A percentile compares a stretch with the other conserved stretches of the same genome.
Conservation (phyloP, 2,329 filamentous ascomycete genomes). For the Colletotrichum sp. region DNA sequence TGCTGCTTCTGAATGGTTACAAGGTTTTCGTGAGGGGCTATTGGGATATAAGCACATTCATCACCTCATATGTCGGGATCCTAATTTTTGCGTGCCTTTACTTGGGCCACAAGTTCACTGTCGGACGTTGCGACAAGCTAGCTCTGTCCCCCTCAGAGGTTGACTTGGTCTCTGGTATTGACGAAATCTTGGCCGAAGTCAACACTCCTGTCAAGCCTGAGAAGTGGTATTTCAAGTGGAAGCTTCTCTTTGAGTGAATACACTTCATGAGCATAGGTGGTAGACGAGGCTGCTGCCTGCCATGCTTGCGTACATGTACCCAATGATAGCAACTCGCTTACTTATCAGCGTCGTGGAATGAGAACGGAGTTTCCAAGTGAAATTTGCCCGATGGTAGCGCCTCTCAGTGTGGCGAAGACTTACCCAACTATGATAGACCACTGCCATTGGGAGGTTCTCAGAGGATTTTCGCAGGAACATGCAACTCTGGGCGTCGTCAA, state of each 20-base stretch:
- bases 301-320: not conserved
- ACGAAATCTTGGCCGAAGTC: not conserved
- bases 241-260: not conserved
- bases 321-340: not conserved
- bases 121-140: not conserved
- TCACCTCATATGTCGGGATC: slow-evolving; percentile 67
- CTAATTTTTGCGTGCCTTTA: slow-evolving; percentile 67
- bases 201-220: not conserved
- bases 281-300: not conserved
- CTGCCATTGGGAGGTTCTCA: not conserved
- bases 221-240: not conserved
- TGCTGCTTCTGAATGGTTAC: slow-evolving; percentile 72
- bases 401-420: not conserved
- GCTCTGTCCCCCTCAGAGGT: not conserved
- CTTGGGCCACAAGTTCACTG: slow-evolving; percentile 50
- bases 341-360: not conserved
- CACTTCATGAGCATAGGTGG: not conserved
- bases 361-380: not conserved
- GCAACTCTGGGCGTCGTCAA: not conserved
- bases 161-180: not conserved
- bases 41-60: slow-evolving; percentile 66
- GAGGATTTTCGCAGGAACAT: not conserved
- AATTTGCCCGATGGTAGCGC: not conserved
- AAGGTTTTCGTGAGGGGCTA: slow-evolving; percentile 64
- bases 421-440: not conserved